phyloP scores from a whole-genome alignment of 129 eudicot genomes.

The Deinandra increscens region DNA sequence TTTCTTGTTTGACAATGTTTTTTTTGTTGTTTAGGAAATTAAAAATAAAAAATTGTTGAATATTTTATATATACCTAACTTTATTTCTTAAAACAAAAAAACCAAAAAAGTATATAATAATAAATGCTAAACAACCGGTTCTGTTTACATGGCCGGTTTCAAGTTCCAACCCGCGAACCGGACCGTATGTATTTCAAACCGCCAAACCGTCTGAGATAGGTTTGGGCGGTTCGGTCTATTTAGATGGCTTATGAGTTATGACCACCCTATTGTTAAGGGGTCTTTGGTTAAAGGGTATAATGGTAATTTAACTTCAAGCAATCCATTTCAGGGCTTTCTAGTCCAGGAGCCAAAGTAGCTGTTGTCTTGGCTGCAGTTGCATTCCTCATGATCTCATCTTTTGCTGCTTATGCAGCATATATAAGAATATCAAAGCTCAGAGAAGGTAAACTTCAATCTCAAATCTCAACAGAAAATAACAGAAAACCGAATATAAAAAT shows the following conservation, averaged over 20 bases:
- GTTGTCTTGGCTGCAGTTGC: slow-evolving; percentile 55
- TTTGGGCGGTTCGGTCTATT: not conserved
- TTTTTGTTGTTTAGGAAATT: too few relatives aligned
- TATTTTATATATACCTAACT: too few relatives aligned
- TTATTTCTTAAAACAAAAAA: too few relatives aligned
- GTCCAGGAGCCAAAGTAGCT: slow-evolving; percentile 50
- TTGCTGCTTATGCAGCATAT: slow-evolving; percentile 48
- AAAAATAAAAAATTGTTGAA: too few relatives aligned
- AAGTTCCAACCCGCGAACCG: too few relatives aligned
- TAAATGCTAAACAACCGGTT: too few relatives aligned
- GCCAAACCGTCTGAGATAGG: too few relatives aligned
- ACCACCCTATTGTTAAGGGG: not conserved
- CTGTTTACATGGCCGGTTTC: too few relatives aligned
- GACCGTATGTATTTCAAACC: too few relatives aligned
- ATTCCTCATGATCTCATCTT: slow-evolving; percentile 52
- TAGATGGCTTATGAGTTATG: too few relatives aligned
- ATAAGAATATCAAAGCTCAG: slow-evolving; percentile 39
- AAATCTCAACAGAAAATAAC: not conserved
- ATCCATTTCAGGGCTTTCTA: slow-evolving; percentile 41
- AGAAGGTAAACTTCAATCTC: slow-evolving; percentile 40
- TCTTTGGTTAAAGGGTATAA: slow-evolving; percentile 11
- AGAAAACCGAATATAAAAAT: not conserved
- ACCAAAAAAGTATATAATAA: too few relatives aligned
- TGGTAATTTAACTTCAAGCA: slow-evolving; percentile 21
- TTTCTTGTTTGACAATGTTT: too few relatives aligned